phyloP scores from a whole-genome alignment of 441 rosid species.

The Monsonia emarginata region DNA sequence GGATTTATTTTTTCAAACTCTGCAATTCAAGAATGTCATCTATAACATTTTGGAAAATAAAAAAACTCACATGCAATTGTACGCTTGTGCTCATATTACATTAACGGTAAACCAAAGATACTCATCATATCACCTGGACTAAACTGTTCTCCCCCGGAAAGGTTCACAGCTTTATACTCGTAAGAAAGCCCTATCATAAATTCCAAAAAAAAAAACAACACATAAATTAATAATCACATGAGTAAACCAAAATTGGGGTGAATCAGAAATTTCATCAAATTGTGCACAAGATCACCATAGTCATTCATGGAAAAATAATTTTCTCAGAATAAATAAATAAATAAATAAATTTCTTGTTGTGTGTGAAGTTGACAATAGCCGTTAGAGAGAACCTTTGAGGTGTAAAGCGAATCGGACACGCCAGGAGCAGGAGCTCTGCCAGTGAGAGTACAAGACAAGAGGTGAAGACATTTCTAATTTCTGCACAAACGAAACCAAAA shows the following conservation, averaged over 20 bases:
- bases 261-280: no score
- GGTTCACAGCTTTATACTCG: slow-evolving; percentile 38
- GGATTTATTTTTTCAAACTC: slow-evolving; percentile 45
- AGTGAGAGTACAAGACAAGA: slow-evolving; percentile 37
- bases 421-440: slow-evolving; percentile 59
- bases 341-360: no score
- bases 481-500: background rate
- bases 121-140: slow-evolving; percentile 28
- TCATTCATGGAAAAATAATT: no score
- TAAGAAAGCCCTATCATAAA: slow-evolving; percentile 34
- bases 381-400: slow-evolving; percentile 38
- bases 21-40: slow-evolving; percentile 19
- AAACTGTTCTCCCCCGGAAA: slow-evolving; percentile 34
- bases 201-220: background rate
- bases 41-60: background rate
- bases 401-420: slow-evolving; percentile 54
- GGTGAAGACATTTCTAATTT: background rate
- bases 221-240: background rate
- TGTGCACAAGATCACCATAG: no score
- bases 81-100: background rate
- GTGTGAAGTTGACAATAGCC: background rate
- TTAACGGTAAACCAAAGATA: background rate
- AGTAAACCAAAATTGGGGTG: background rate
- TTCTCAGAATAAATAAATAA: no score
- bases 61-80: background rate